Conservation (phyloP, 2,329 filamentous ascomycete genomes). For the Colletotrichum sp. region DNA sequence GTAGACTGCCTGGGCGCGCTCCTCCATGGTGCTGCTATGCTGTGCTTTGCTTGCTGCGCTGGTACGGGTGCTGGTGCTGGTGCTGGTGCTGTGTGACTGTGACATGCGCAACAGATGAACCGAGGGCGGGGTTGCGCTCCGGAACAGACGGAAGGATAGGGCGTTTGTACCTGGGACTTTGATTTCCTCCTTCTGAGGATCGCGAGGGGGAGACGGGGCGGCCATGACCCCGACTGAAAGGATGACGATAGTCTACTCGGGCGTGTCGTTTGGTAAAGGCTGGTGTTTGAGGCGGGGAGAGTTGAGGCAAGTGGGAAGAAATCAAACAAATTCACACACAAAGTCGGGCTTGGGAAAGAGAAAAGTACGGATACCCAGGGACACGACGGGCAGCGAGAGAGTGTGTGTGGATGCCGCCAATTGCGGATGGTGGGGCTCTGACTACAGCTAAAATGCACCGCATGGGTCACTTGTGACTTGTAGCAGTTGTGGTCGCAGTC, state of each 20-base stretch:
- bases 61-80: not conserved
- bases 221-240: conserved; percentile 1
- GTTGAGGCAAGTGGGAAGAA: conserved; percentile 8
- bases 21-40: not conserved
- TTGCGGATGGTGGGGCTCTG: conserved; percentile 22
- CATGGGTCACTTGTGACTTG: not conserved
- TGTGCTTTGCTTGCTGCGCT: not conserved
- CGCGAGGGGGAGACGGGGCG: not conserved
- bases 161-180: conserved; percentile 15
- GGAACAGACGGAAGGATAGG: conserved; percentile 19
- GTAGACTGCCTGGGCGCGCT: not conserved
- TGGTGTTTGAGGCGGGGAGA: not conserved
- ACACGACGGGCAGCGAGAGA: not conserved
- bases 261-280: not conserved
- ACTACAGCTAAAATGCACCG: not conserved
- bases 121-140: conserved; percentile 21
- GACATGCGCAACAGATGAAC: conserved; percentile 21
- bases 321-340: conserved; percentile 13
- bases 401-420: conserved; percentile 17
- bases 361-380: conserved; percentile 19
- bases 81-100: conserved; percentile 5
- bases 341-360: conserved; percentile 10
- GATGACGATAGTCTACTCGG: not conserved
- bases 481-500: not conserved
- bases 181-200: conserved; percentile 1